These are phyloP conservation scores for Emericellopsis cladophorae DNA, from an alignment of 2,329 filamentous ascomycete genomes.

Conservation along the genomic window DNA sequence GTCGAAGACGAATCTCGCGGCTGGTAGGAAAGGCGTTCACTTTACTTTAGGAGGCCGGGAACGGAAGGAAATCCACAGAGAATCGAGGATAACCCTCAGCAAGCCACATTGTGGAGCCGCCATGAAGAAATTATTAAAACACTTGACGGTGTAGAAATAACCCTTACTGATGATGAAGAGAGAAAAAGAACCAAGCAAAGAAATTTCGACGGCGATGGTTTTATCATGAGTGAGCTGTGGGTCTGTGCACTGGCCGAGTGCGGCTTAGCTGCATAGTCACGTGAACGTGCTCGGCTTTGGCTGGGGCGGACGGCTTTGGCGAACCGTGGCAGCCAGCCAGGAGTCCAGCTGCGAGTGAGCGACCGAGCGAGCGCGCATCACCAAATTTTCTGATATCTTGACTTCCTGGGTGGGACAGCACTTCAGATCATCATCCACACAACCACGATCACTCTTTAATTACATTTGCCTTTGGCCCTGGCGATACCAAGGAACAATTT, in stretches of 20 bases:
- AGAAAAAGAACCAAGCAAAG: constrained; percentile 18
- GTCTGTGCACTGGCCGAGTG: not conserved
- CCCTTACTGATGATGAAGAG: constrained; percentile 31
- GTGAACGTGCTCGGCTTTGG: not conserved
- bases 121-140: constrained; percentile 28
- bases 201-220: constrained; percentile 4
- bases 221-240: not conserved
- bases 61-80: constrained; percentile 40
- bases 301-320: not conserved
- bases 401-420: not conserved
- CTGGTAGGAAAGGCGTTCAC: constrained; percentile 35
- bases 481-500: no score
- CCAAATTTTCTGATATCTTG: not conserved
- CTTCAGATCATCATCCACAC: not conserved
- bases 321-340: not conserved
- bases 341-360: no score
- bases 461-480: no score
- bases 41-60: constrained; percentile 38
- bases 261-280: not conserved
- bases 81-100: constrained; percentile 35
- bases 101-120: constrained; percentile 41
- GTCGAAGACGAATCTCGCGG: constrained; percentile 23
- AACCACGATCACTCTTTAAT: not conserved
- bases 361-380: not conserved
- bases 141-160: constrained; percentile 38